phyloP scores from a whole-genome alignment of 495 filamentous ascomycete species.

The Staphylotrichum longicolle region DNA sequence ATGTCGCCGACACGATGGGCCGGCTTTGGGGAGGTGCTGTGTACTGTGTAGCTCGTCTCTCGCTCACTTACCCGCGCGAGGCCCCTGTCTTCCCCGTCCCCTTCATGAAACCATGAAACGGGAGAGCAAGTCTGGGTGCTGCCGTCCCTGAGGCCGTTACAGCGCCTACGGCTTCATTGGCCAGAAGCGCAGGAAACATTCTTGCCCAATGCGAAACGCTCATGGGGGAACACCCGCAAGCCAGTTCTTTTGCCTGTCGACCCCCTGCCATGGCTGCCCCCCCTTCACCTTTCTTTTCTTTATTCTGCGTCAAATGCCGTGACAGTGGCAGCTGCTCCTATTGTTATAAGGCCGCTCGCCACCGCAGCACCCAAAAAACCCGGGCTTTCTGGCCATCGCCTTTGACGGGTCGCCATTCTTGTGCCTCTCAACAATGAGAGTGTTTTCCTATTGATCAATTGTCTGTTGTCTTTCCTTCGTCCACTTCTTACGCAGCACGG shows the following conservation, averaged over 20 bases:
- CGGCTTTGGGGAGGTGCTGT: background rate
- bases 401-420: conserved; percentile 21
- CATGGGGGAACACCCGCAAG: conserved; percentile 21
- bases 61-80: conserved; percentile 10
- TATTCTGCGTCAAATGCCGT: conserved; percentile 6
- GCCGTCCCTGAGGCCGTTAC: conserved; percentile 20
- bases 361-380: conserved; percentile 3
- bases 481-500: conserved; percentile 10
- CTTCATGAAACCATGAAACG: conserved; percentile 31
- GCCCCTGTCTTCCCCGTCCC: conserved; percentile 15
- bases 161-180: conserved; percentile 41
- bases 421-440: conserved; percentile 23
- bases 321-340: conserved; percentile 10
- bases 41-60: conserved; percentile 1
- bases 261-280: conserved; percentile 19
- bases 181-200: conserved; percentile 29
- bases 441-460: conserved; percentile 22
- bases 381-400: conserved; percentile 9
- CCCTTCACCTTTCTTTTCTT: conserved; percentile 2
- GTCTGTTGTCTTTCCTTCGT: conserved; percentile 17
- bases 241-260: conserved; percentile 24
- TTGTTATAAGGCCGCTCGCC: conserved; percentile 23
- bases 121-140: conserved; percentile 5
- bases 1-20: conserved; percentile 2
- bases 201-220: conserved; percentile 35